Conservation (phyloP, 2,329 filamentous ascomycete genomes). For the Incumbomyces delicatus region DNA sequence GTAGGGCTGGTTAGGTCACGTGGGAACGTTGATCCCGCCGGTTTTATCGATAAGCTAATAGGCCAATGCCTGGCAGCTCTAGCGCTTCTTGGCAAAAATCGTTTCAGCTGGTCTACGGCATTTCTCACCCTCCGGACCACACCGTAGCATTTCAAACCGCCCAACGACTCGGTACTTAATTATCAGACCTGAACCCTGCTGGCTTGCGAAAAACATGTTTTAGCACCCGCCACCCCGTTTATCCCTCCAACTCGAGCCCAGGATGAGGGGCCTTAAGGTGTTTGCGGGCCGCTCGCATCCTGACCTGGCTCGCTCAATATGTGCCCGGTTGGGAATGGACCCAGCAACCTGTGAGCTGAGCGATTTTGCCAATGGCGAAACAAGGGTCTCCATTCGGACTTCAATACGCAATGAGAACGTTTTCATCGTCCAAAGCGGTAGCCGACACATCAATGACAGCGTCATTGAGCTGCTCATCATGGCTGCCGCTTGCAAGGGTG, state of each 20-base stretch:
- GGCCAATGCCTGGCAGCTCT: not conserved
- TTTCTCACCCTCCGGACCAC: no score
- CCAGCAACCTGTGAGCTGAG: constrained; percentile 51
- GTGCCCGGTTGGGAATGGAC: constrained; percentile 53
- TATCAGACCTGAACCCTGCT: not conserved
- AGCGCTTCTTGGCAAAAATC: not conserved
- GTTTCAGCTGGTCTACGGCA: no score
- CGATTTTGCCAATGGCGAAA: constrained; percentile 63
- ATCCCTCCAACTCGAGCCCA: constrained; percentile 11
- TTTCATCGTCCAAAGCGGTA: constrained; percentile 96
- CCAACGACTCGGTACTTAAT: no score
- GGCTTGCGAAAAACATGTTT: no score
- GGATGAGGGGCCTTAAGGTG: constrained; percentile 57
- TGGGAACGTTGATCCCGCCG: no score
- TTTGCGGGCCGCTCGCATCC: constrained; percentile 60
- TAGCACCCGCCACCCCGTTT: no score
- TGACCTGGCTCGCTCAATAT: constrained; percentile 53
- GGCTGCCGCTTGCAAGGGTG: constrained; percentile 97
- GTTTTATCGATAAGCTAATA: constrained; percentile 4
- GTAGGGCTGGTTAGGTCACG: no score
- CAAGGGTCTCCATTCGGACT: constrained; percentile 55
- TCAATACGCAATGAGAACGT: constrained; percentile 95
- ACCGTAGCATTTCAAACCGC: no score
- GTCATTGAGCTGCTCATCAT: constrained; percentile 99
- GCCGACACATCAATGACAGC: constrained; percentile 91